Evolutionary conservation across 192 early-diverging fungal genomes (phyloP).

Genomic region (Glomus cerebriforme): DNA sequence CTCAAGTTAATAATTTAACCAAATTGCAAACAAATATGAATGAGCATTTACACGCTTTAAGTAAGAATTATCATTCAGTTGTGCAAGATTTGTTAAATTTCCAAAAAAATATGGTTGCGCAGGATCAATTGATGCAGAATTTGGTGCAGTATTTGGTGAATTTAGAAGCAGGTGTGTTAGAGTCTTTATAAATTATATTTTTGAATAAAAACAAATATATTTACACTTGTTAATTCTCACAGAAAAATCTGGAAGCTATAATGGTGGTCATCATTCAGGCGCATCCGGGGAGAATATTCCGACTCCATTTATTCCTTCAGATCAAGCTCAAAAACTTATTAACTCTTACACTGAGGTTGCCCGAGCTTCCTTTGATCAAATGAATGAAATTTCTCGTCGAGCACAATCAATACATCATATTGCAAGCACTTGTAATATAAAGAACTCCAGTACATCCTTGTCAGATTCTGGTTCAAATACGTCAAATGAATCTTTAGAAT

Average conservation of each 20-base stretch:
- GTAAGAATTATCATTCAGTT: conserved; percentile 35
- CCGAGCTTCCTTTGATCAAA: conserved; percentile 34
- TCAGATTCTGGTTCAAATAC: background rate
- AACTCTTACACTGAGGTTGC: conserved; percentile 39
- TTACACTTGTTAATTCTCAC: background rate
- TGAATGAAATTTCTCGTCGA: conserved; percentile 33
- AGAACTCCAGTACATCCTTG: background rate
- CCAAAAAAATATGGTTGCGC: conserved; percentile 47
- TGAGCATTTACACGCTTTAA: conserved; percentile 35
- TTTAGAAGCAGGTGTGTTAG: conserved; percentile 38
- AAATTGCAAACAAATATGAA: conserved; percentile 47
- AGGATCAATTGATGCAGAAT: conserved; percentile 51
- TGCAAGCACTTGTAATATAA: background rate
- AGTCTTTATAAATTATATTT: background rate
- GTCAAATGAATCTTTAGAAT: background rate
- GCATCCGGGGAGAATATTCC: background rate
- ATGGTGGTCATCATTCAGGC: background rate
- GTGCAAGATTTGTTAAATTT: conserved; percentile 45
- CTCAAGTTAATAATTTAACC: conserved; percentile 44
- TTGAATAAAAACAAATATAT: background rate
- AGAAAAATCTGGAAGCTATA: conserved; percentile 22
- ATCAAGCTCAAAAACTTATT: conserved; percentile 38
- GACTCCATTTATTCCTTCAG: conserved; percentile 34
- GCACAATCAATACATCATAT: conserved; percentile 20
- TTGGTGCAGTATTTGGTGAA: conserved; percentile 44